Evolutionary conservation across 257 asterid genomes (phyloP).

Genomic region (Salvia rosmarinus): DNA sequence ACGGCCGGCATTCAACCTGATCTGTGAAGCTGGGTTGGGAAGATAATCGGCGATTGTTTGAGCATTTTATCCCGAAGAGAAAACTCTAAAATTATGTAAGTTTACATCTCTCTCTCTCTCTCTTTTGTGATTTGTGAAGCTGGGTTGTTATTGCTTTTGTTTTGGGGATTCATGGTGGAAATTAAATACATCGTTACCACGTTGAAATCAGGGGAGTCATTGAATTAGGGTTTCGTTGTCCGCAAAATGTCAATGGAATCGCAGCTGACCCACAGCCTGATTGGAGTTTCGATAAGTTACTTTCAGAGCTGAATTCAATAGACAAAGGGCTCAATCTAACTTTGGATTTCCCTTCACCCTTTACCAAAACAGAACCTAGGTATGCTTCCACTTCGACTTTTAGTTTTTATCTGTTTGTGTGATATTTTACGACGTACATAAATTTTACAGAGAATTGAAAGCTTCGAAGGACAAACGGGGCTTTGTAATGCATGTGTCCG

Average conservation of each 20-base stretch:
- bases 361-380: slow-evolving; percentile 58
- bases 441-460: slow-evolving; percentile 46
- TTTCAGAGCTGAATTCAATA: slow-evolving; percentile 60
- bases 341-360: slow-evolving; percentile 45
- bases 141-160: not conserved
- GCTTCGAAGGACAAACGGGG: slow-evolving; percentile 51
- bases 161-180: not conserved
- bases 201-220: slow-evolving; percentile 55
- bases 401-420: not conserved
- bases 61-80: no score
- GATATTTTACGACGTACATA: slow-evolving; percentile 21
- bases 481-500: slow-evolving; percentile 62
- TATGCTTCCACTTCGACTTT: slow-evolving; percentile 28
- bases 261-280: slow-evolving; percentile 80
- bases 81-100: not conserved
- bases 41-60: no score
- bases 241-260: slow-evolving; percentile 53
- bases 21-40: no score
- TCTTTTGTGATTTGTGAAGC: slow-evolving; percentile 19
- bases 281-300: slow-evolving; percentile 74
- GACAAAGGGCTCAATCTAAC: slow-evolving; percentile 47
- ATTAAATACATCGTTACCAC: slow-evolving; percentile 22
- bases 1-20: no score
- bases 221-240: slow-evolving; percentile 52
- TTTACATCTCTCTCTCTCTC: not conserved